These are phyloP conservation scores for Mycena pura DNA, from an alignment of 768 basidiomycete species.

Conservation along the genomic window DNA sequence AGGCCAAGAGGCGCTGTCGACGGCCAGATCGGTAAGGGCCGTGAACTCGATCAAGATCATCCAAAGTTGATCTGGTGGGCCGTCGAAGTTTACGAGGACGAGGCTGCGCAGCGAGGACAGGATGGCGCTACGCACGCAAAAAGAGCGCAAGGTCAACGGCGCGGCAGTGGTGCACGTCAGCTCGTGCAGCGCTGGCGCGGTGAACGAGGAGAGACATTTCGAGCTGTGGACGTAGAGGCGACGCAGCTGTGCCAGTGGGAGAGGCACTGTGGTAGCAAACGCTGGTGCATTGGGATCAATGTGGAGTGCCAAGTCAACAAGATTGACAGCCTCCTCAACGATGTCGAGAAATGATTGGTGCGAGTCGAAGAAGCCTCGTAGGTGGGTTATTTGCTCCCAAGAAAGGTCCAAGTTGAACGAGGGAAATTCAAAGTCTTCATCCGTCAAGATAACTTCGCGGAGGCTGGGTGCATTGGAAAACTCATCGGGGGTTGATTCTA, in stretches of 20 bases:
- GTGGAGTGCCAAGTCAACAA: slow-evolving; percentile 6
- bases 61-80: neutral
- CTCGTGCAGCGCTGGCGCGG: neutral
- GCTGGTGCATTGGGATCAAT: slow-evolving; percentile 7
- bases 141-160: neutral
- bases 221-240: neutral
- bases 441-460: slow-evolving; percentile 6
- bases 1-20: neutral
- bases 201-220: slow-evolving; percentile 2
- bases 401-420: neutral
- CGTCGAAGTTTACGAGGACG: neutral
- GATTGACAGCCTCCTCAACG: slow-evolving; percentile 4
- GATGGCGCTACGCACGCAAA: neutral
- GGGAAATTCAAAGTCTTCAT: slow-evolving; percentile 6
- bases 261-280: neutral
- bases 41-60: neutral
- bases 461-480: slow-evolving; percentile 2
- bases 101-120: slow-evolving; percentile 6
- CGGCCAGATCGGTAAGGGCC: neutral
- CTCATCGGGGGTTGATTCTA: slow-evolving; percentile 1
- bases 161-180: slow-evolving; percentile 1
- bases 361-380: slow-evolving; percentile 1
- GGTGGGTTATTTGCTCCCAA: slow-evolving; percentile 8
- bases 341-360: neutral
- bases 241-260: slow-evolving; percentile 1